phyloP scores from a whole-genome alignment of 805 yeast species.

The Ogataea siamensis region DNA sequence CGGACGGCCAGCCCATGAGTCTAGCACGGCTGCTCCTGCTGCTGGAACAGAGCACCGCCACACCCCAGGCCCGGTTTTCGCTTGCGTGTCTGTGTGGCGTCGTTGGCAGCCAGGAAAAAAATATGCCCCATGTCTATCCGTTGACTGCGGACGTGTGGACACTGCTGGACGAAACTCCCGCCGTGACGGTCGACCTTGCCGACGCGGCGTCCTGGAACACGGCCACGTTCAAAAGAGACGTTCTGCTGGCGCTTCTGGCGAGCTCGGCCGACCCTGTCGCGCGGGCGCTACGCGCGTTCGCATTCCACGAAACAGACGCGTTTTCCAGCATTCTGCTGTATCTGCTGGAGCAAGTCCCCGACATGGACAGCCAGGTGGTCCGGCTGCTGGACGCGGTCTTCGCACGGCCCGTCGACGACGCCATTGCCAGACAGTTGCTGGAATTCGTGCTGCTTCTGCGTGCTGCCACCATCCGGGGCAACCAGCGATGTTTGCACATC shows the following conservation, averaged over 20 bases:
- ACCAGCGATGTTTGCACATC: conserved; percentile 29
- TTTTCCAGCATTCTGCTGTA: conserved; percentile 24
- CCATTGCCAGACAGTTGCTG: conserved; percentile 23
- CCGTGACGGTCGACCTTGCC: background rate
- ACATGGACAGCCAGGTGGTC: conserved; percentile 11
- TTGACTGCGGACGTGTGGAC: conserved; percentile 1
- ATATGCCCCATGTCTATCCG: too few species aligned
- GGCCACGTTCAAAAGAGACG: background rate
- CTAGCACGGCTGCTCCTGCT: background rate
- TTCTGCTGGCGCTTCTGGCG: conserved; percentile 29
- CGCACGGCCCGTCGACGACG: conserved; percentile 8
- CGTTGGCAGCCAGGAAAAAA: background rate
- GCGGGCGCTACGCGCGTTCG: conserved; percentile 29
- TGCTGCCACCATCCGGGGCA: conserved; percentile 37
- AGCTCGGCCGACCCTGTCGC: conserved; percentile 12
- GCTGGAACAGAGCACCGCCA: too few species aligned
- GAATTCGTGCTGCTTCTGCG: conserved; percentile 38
- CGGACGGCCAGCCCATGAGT: too few species aligned
- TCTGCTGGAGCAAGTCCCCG: background rate
- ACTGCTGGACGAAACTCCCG: background rate
- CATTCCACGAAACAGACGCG: conserved; percentile 29
- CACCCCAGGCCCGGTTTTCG: background rate
- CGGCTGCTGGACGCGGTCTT: conserved; percentile 19
- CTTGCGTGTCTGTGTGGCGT: background rate
- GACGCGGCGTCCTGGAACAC: conserved; percentile 1